Conservation (phyloP, 306 rosid genomes). For the Rubus idaeus region DNA sequence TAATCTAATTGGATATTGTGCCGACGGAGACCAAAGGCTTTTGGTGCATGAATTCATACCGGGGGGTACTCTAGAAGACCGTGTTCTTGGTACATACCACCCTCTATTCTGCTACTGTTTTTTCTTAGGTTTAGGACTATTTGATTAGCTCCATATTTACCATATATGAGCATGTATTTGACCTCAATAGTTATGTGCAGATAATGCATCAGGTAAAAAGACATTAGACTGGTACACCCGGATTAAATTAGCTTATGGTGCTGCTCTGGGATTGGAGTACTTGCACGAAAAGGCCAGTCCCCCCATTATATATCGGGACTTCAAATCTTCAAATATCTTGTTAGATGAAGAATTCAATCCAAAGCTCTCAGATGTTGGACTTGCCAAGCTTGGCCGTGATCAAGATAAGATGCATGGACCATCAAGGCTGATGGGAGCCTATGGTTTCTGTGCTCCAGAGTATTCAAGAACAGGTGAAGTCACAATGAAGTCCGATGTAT, state of each 20-base stretch:
- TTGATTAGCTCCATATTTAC: not conserved
- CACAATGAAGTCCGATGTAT: conserved; percentile 78
- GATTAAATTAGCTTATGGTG: conserved; percentile 63
- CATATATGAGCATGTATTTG: not conserved
- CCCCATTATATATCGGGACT: conserved; percentile 66
- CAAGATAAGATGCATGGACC: conserved; percentile 56
- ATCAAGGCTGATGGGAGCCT: conserved; percentile 77
- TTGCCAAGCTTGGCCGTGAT: conserved; percentile 52
- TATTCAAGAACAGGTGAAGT: conserved; percentile 61
- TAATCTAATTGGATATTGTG: conserved; percentile 80
- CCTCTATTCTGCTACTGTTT: not conserved
- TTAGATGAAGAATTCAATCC: conserved; percentile 58
- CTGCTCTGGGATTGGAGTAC: conserved; percentile 78
- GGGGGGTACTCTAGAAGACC: conserved; percentile 56
- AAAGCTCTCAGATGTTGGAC: conserved; percentile 79
- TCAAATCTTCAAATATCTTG: conserved; percentile 73
- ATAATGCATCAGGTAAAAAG: conserved; percentile 25
- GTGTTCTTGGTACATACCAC: conserved; percentile 57
- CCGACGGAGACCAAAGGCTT: conserved; percentile 95
- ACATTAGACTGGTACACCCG: conserved; percentile 72
- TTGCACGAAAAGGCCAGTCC: conserved; percentile 82
- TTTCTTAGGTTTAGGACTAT: not conserved
- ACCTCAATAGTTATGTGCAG: conserved; percentile 36
- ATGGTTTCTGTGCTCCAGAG: conserved; percentile 90
- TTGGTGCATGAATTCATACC: conserved; percentile 76